Base-by-base conservation (phyloP, 2,329 filamentous ascomycete species). In the Colletotrichum sp. region DNA sequence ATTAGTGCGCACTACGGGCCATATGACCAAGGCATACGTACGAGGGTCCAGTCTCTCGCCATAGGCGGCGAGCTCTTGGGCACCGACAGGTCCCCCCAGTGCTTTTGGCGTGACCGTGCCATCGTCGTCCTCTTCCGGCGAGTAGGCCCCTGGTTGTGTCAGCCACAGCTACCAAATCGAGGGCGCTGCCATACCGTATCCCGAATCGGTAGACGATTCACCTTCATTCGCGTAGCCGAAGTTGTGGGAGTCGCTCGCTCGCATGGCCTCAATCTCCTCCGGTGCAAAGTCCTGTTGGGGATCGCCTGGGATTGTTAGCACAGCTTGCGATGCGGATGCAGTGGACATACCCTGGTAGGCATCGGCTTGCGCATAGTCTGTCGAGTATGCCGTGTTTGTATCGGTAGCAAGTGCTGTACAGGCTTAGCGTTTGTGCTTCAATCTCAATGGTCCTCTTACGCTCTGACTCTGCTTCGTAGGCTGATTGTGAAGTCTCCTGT, bases 31-130 rank as follows among this genome's bases (percentile, higher is more conserved):
- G 25, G 25, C 25, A 25, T 25, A 25, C 85, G 78, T 79, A 88
- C 87, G 83, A 34, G 84, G 83, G 76, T 87, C 85, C 13, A 87
- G 75, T 4, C 30, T 16, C 44, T 77, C 78, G 15, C 25, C 55
- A 52, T 75, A 25, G n/a, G 72, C 77, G 5, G 32, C 27, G 36
- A 69, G 72, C 15, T 76, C 76, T n/a, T 52, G 66, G 36, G 71
- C 77, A 29, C 70, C 32, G 8, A 67, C 32, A 32, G 62, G 62
- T 5, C 59, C 19, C 11, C 59, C 59, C 19, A 49, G 4, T 5
- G 59, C 59, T 32, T 32, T 62, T 49, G 80, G 78, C 9, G 79
- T 81, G 30, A 78, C 68, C 25, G 79, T 78, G 5, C 78, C 79
- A 32, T 82, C 79, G 22, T 82, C 80, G 13, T 83, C 82, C 5